Evolutionary conservation across 176 grass and related monocot species (phyloP).

Genomic region (Lolium rigidum): DNA sequence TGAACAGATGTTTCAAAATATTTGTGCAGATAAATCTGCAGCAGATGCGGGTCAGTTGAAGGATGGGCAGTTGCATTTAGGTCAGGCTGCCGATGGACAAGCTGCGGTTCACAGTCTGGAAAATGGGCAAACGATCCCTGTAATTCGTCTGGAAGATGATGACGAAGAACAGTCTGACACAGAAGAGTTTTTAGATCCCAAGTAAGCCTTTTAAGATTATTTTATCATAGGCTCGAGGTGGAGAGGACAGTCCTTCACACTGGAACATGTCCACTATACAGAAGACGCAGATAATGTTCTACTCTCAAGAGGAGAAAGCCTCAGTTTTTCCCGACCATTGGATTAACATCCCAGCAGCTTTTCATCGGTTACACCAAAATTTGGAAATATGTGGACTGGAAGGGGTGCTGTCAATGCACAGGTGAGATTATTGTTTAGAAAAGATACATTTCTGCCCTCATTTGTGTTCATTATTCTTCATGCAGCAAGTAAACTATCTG

Average conservation of each 20-base stretch:
- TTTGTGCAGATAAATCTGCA: slow-evolving; percentile 12
- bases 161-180: slow-evolving; percentile 43
- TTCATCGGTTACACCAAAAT: slow-evolving; percentile 27
- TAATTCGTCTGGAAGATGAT: slow-evolving; percentile 57
- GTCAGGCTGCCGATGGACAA: slow-evolving; percentile 29
- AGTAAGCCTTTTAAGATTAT: slow-evolving; percentile 43
- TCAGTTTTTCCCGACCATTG: slow-evolving; percentile 37
- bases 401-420: slow-evolving; percentile 44
- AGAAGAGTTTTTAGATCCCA: slow-evolving; percentile 41
- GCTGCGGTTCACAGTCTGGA: slow-evolving; percentile 9
- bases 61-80: slow-evolving; percentile 33
- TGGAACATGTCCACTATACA: slow-evolving; percentile 45
- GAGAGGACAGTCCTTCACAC: slow-evolving; percentile 31
- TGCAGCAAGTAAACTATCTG: slow-evolving; percentile 15
- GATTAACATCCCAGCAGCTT: slow-evolving; percentile 32
- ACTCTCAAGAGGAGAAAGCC: slow-evolving; percentile 41
- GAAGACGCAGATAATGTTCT: slow-evolving; percentile 36
- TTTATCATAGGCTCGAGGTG: slow-evolving; percentile 19
- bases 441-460: background rate
- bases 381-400: slow-evolving; percentile 39
- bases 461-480: slow-evolving; percentile 9
- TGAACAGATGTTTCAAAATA: slow-evolving; percentile 33
- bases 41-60: slow-evolving; percentile 13
- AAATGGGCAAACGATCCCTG: slow-evolving; percentile 36
- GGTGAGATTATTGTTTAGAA: slow-evolving; percentile 43